Conservation (phyloP, 306 rosid genomes). For the Sicyos edulis region DNA sequence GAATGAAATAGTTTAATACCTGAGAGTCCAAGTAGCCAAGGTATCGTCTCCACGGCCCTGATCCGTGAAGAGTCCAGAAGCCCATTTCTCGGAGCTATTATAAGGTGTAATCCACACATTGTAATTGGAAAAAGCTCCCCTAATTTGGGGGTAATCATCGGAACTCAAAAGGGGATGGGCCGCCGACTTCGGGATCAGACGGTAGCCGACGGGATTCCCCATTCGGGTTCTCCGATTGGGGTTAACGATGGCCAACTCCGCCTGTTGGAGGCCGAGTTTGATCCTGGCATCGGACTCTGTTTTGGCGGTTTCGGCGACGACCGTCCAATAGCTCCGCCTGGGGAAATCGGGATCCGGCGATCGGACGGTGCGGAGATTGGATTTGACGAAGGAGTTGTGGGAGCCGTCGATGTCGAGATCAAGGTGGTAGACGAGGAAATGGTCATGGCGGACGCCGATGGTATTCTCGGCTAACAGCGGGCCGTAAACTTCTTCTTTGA, state of each 20-base stretch:
- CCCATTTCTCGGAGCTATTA: slow-evolving; percentile 55
- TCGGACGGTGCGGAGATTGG: slow-evolving; percentile 9
- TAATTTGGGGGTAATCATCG: slow-evolving; percentile 52
- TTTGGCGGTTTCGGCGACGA: slow-evolving; percentile 5
- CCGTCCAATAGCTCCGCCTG: slow-evolving; percentile 8
- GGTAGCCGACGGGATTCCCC: slow-evolving; percentile 46
- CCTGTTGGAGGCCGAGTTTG: not conserved
- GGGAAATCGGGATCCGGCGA: not conserved
- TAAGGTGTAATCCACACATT: slow-evolving; percentile 48
- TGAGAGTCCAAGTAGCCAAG: slow-evolving; percentile 37
- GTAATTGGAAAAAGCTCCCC: slow-evolving; percentile 49
- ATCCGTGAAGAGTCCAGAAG: slow-evolving; percentile 33
- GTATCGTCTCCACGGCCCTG: slow-evolving; percentile 47
- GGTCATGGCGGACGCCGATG: slow-evolving; percentile 57
- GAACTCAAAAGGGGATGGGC: slow-evolving; percentile 30
- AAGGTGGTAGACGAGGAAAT: slow-evolving; percentile 44
- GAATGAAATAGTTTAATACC: slow-evolving; percentile 7
- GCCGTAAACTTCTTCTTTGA: slow-evolving; percentile 33
- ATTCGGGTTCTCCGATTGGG: slow-evolving; percentile 25
- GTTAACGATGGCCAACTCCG: slow-evolving; percentile 22
- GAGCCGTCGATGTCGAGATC: slow-evolving; percentile 52
- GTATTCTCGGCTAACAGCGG: slow-evolving; percentile 38
- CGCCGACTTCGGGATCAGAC: slow-evolving; percentile 33
- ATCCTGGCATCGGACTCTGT: slow-evolving; percentile 9
- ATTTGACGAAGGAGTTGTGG: slow-evolving; percentile 45